phyloP scores from a whole-genome alignment of 805 yeast species.

The Candida ulmi region DNA sequence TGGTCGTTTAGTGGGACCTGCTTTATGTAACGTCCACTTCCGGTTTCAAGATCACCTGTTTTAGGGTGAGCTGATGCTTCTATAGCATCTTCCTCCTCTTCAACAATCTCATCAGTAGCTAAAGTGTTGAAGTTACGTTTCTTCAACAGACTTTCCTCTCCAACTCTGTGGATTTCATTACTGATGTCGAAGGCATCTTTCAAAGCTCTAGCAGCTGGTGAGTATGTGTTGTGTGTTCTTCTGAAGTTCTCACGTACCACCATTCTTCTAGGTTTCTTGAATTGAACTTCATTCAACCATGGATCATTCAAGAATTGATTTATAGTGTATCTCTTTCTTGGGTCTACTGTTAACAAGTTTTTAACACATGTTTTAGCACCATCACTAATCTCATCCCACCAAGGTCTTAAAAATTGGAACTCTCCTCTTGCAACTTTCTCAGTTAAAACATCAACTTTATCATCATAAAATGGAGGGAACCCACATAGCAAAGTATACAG shows the following conservation, averaged over 20 bases:
- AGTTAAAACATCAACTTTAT: conserved; percentile 57
- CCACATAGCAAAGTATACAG: conserved; percentile 65
- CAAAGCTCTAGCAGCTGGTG: conserved; percentile 75
- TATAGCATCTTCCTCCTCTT: conserved; percentile 22
- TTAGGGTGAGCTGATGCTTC: conserved; percentile 4
- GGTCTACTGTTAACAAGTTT: conserved; percentile 64
- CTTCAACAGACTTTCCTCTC: conserved; percentile 19
- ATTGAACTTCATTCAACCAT: conserved; percentile 41
- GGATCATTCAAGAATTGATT: conserved; percentile 67
- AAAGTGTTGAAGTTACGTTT: conserved; percentile 6
- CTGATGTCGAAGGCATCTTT: conserved; percentile 85
- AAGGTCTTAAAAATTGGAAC: conserved; percentile 68
- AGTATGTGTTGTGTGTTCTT: conserved; percentile 31
- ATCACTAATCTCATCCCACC: conserved; percentile 81
- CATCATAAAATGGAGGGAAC: conserved; percentile 72
- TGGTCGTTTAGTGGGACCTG: conserved; percentile 8
- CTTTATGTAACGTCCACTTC: conserved; percentile 14
- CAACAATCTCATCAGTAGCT: conserved; percentile 11
- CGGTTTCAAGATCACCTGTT: conserved; percentile 14
- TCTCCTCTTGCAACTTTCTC: conserved; percentile 68
- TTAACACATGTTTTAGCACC: conserved; percentile 68
- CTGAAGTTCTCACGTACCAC: conserved; percentile 14
- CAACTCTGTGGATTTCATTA: conserved; percentile 71
- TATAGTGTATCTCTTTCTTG: conserved; percentile 59
- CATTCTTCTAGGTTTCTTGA: conserved; percentile 19